Conservation (phyloP, 2,329 filamentous ascomycete genomes). For the Neonectria hederae region DNA sequence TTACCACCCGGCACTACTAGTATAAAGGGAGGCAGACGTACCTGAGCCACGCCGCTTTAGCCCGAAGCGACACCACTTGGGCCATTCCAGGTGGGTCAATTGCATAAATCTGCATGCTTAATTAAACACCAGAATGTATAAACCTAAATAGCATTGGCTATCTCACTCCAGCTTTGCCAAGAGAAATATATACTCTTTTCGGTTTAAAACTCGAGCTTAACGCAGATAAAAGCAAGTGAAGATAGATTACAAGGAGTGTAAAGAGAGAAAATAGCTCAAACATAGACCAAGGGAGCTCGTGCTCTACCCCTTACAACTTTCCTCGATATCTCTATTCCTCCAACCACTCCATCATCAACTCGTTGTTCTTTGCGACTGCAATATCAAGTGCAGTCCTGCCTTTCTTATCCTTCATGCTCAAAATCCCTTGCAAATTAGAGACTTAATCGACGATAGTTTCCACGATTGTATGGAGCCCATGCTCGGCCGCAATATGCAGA, state of each 20-base stretch:
- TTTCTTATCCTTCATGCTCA: no score
- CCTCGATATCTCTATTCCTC: no score
- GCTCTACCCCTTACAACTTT: no score
- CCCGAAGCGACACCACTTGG: neutral
- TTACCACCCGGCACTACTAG: neutral
- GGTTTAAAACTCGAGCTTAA: neutral
- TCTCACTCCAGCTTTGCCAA: neutral
- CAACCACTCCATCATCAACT: no score
- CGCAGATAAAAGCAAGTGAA: neutral
- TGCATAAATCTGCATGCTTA: neutral
- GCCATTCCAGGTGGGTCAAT: neutral
- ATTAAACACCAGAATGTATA: neutral
- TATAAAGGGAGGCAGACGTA: neutral
- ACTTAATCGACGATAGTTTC: neutral
- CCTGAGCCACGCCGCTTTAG: neutral
- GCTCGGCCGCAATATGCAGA: no score
- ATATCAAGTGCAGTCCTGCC: no score
- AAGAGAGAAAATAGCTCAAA: no score
- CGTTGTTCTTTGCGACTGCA: no score
- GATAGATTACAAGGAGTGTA: neutral
- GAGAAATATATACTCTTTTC: neutral
- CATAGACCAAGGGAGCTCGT: no score
- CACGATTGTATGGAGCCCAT: no score
- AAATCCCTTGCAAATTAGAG: neutral
- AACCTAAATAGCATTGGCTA: neutral